Evolutionary conservation across 306 rosid genomes (phyloP).

Genomic region (Sechiopsis laciniata): DNA sequence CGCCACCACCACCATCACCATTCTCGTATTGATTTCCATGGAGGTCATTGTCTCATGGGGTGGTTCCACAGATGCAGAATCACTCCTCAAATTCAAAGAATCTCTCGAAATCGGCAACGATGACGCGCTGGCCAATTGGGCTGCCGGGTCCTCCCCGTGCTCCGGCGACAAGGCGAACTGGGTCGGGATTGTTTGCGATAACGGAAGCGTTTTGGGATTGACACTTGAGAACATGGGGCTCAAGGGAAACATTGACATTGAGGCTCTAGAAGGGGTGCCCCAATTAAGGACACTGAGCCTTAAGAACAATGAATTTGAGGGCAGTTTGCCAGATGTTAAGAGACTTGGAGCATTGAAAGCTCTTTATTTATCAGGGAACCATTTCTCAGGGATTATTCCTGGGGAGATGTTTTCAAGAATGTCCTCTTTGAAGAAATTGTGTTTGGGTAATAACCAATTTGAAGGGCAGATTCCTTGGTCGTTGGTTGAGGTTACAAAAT

Average conservation of each 20-base stretch:
- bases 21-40: conserved; percentile 12
- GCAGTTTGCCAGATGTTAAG: conserved; percentile 41
- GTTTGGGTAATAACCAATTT: conserved; percentile 52
- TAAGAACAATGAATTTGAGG: conserved; percentile 49
- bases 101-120: conserved; percentile 34
- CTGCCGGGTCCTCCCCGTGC: conserved; percentile 36
- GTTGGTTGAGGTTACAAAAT: conserved; percentile 33
- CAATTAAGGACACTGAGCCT: conserved; percentile 50
- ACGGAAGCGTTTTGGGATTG: conserved; percentile 49
- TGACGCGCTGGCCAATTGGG: conserved; percentile 38
- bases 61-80: conserved; percentile 24
- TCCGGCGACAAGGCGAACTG: conserved; percentile 31
- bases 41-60: background rate
- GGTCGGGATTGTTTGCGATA: conserved; percentile 46
- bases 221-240: conserved; percentile 58
- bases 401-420: conserved; percentile 33
- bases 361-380: conserved; percentile 47
- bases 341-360: conserved; percentile 40
- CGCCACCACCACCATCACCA: background rate
- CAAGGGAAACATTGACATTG: conserved; percentile 45
- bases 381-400: conserved; percentile 56
- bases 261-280: conserved; percentile 35
- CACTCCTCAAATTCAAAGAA: conserved; percentile 52
- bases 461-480: conserved; percentile 56
- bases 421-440: conserved; percentile 57